Evolutionary conservation across 2,329 filamentous ascomycete genomes (phyloP).

Genomic region (Didymella sp.): DNA sequence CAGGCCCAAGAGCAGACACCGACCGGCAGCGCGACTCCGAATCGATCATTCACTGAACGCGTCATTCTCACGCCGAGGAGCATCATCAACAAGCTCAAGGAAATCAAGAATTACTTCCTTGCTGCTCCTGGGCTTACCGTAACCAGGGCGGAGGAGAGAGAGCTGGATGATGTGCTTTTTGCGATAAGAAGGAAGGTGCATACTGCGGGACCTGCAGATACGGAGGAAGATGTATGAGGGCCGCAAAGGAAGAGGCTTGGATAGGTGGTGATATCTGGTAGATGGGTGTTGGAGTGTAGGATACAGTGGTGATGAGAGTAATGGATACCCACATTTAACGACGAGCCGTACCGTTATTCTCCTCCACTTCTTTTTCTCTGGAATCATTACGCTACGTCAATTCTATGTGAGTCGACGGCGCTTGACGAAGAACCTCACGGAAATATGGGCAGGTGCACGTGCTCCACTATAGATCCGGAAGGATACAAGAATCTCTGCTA

Average conservation of each 20-base stretch:
- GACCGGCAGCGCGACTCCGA: constrained; percentile 30
- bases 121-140: constrained; percentile 62
- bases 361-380: background rate
- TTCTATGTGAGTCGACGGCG: too few relatives aligned
- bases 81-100: constrained; percentile 57
- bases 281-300: background rate
- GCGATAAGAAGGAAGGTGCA: constrained; percentile 78
- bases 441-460: too few relatives aligned
- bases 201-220: constrained; percentile 64
- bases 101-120: constrained; percentile 63
- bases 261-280: background rate
- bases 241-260: background rate
- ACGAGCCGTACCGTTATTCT: background rate
- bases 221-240: background rate
- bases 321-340: background rate
- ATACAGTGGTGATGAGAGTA: background rate
- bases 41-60: constrained; percentile 43
- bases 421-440: too few relatives aligned
- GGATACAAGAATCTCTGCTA: too few relatives aligned
- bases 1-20: constrained; percentile 8
- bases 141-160: constrained; percentile 69
- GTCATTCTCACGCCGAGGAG: constrained; percentile 52
- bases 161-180: constrained; percentile 80
- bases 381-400: background rate
- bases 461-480: too few relatives aligned